Base-by-base conservation (phyloP, 1,284 basidiomycete genomes). In the Puccinia coronata region DNA sequence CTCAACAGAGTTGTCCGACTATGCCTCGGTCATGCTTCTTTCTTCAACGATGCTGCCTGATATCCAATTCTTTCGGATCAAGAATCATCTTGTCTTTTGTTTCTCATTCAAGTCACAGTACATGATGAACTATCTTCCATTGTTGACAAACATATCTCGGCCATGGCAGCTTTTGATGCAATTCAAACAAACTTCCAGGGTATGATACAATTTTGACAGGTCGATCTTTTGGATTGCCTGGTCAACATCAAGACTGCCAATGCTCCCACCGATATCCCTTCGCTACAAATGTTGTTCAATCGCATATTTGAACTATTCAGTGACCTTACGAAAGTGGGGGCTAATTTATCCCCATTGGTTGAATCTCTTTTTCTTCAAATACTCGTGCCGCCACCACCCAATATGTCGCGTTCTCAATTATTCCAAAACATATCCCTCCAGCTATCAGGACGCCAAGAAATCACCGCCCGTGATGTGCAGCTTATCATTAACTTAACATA, bases 401-500 rank as follows among this genome's bases (percentile, higher is more conserved):
- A 41, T 5, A 70, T 70, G 67, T 31, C 67, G 1, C 0, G 67
- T 31, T 70, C 25, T 0, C 67, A 70, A 70, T 51, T 70, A 1
- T 70, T 70, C 23, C 67, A 70, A 41, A 70, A 70, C 23, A 70
- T 70, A 0, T 70, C 67, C 0, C 5, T 70, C 9, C 67, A 70
- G 51, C n/a, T 70, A 1, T 0, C 18, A 2, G 23, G 18, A 0
- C 49, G 34, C 18, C 0, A 20, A 5, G 23, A 70, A 1, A 0
- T 49, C 25, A 49, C 67, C 0, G 43, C 43, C n/a, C 43, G n/a
- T 1, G 67, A 70, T 3, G 31, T 70, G 0, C 43, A 70, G 23
- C 31, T 41, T 31, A 70, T 70, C 67, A 47, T 70, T 51, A 70
- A 43, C n/a, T 70, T 11, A 0, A 43, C 43, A 2, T 70, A 51